Evolutionary conservation across 2,329 filamentous ascomycete species (phyloP).

Genomic region (Nothophoma quercina): DNA sequence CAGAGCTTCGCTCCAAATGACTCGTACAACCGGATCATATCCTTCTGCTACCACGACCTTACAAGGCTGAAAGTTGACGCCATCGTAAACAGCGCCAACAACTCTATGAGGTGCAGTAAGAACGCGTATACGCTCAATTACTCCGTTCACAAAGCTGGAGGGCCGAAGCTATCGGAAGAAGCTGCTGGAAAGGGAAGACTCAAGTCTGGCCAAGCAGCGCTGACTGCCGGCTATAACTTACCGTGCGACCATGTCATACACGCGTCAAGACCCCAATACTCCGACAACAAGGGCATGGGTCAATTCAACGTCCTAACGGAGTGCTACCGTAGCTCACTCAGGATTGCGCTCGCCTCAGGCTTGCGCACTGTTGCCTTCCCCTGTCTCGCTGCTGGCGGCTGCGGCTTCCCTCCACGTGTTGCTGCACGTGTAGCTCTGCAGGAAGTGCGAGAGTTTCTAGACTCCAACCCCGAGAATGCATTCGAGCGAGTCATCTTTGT

Average conservation of each 20-base stretch:
- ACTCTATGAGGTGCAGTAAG: conserved; percentile 20
- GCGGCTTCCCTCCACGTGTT: conserved; percentile 38
- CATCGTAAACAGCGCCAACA: conserved; percentile 44
- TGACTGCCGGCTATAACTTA: conserved; percentile 40
- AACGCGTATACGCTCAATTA: conserved; percentile 30
- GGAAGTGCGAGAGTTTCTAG: conserved; percentile 43
- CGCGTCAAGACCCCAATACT: conserved; percentile 37
- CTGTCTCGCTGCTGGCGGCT: conserved; percentile 41
- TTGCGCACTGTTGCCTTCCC: conserved; percentile 47
- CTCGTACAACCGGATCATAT: conserved; percentile 40
- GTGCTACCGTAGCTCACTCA: conserved; percentile 42
- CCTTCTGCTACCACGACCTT: conserved; percentile 41
- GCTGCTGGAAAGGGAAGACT: conserved; percentile 20
- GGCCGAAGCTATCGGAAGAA: conserved; percentile 35
- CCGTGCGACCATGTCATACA: conserved; percentile 44
- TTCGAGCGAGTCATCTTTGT: conserved; percentile 46
- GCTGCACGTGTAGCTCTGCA: conserved; percentile 45
- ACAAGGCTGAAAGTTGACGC: conserved; percentile 45
- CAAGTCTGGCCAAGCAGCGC: conserved; percentile 30
- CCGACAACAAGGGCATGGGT: conserved; percentile 23
- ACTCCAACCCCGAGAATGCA: conserved; percentile 24
- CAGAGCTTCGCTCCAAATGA: conserved; percentile 42
- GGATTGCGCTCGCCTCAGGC: conserved; percentile 26
- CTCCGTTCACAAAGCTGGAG: conserved; percentile 39
- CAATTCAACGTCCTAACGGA: conserved; percentile 40